Evolutionary conservation across 495 filamentous ascomycete species (phyloP), one percentile per base, ranked within the genome.

Genomic region (Ramalina intermedia): DNA sequence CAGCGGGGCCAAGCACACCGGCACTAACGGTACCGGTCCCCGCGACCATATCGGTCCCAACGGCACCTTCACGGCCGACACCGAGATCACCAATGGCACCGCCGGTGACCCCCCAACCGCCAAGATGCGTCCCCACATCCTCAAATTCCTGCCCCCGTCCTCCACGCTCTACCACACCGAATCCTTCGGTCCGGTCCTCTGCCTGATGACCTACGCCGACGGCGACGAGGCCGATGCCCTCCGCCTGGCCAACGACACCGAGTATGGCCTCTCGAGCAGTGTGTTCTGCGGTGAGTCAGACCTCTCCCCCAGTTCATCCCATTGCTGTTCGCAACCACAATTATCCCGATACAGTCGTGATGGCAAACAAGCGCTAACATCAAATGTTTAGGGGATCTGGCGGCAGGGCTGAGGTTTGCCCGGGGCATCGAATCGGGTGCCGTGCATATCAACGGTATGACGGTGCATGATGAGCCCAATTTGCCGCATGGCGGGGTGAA

Each of bases 401-500:
- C 70, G 51, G 66, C 69, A 2, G 71, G 69, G 2, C 45, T 73
- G 35, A 61, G 67, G 35, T 62, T 75, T 8, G 69, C 72, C 11
- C 68, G 61, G 52, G 61, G 67, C 52, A 71, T 75, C 16, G 69
- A 75, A 43, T 56, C 65, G n/a, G 72, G 71, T 65, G 82, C 82
- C 21, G 84, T 96, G 24, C 88, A 94, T 61, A 89, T 94, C 59
- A 96, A 96, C 61, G 72, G 68, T 33, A 79, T 87, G 76, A 85
- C 80, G 3, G 72, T 94, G 1, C 87, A 94, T 58, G 89, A 96
- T 52, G 88, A 94, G 66, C 63, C 77, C 12, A 68, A 68, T 17
- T 59, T 94, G 48, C 85, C 88, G 5, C 87, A 94, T 64, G 88
- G 89, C 21, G 89, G 88, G 26, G 78, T 76, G 58, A 96, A 96